Percentiles rank a stretch among this genome's conserved stretches.
phyloP scores from a whole-genome alignment of 768 basidiomycete genomes.

The Tephrocybe rancida region DNA sequence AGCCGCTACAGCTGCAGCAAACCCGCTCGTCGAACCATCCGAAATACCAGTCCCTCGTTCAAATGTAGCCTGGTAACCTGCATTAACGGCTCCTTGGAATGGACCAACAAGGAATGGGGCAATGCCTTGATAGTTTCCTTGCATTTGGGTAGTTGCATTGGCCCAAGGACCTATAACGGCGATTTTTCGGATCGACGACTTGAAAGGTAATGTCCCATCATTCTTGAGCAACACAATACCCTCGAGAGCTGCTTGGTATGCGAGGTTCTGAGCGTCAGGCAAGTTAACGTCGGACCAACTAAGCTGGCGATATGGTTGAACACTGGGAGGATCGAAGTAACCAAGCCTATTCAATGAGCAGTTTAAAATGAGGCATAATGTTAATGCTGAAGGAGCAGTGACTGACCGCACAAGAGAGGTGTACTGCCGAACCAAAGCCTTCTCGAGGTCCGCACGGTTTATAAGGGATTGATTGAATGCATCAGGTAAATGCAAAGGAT shows the following conservation, averaged over 20 bases:
- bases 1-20: slow-evolving; percentile 52
- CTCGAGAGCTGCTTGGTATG: slow-evolving; percentile 52
- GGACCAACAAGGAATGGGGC: slow-evolving; percentile 61
- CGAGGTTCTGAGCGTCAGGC: slow-evolving; percentile 46
- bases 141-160: slow-evolving; percentile 57
- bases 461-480: slow-evolving; percentile 53
- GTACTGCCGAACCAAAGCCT: slow-evolving; percentile 48
- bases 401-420: slow-evolving; percentile 54
- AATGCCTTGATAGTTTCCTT: slow-evolving; percentile 57
- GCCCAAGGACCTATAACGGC: slow-evolving; percentile 64
- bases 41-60: slow-evolving; percentile 43
- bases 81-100: slow-evolving; percentile 45
- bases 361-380: background rate
- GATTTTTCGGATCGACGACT: slow-evolving; percentile 43
- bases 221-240: slow-evolving; percentile 67
- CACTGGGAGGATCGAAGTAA: slow-evolving; percentile 54
- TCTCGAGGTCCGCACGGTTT: slow-evolving; percentile 43
- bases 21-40: slow-evolving; percentile 41
- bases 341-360: slow-evolving; percentile 40
- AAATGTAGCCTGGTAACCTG: slow-evolving; percentile 49
- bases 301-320: slow-evolving; percentile 54
- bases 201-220: slow-evolving; percentile 58
- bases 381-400: background rate
- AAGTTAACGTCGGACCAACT: slow-evolving; percentile 51
- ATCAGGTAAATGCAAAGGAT: slow-evolving; percentile 42